These are phyloP conservation scores for Lactarius pseudohatsudake DNA, from an alignment of 768 basidiomycete genomes.

Conservation along the genomic window DNA sequence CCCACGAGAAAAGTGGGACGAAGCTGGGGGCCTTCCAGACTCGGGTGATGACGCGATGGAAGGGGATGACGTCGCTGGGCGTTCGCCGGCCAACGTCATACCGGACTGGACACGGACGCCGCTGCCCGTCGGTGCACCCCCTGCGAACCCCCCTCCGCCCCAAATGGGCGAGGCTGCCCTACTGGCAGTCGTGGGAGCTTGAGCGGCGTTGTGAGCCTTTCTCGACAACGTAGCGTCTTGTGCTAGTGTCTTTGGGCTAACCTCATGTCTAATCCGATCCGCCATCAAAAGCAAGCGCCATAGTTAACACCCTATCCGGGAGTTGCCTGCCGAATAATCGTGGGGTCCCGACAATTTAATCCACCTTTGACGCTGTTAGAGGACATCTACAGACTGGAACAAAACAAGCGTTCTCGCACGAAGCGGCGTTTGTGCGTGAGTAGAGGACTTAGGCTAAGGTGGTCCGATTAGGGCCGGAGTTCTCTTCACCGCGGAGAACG, in stretches of 20 bases:
- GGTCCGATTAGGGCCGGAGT: conserved; percentile 8
- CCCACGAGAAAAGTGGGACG: conserved; percentile 83
- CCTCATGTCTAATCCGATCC: conserved; percentile 3
- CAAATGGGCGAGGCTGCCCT: conserved; percentile 29
- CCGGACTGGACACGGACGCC: conserved; percentile 82
- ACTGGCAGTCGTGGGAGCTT: conserved; percentile 40
- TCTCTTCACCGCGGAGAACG: conserved; percentile 10
- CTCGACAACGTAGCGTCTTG: neutral
- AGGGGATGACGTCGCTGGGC: conserved; percentile 32
- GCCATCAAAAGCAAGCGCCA: conserved; percentile 6
- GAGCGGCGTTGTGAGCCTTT: conserved; percentile 18
- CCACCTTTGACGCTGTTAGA: neutral
- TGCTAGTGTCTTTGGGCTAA: conserved; percentile 2
- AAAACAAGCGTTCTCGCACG: conserved; percentile 13
- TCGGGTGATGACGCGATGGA: conserved; percentile 38
- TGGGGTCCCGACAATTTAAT: neutral
- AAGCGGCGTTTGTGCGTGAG: conserved; percentile 13
- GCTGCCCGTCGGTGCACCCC: conserved; percentile 62
- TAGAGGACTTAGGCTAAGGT: conserved; percentile 8
- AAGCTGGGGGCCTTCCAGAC: conserved; percentile 47
- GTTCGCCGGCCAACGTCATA: conserved; percentile 43
- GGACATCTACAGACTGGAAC: neutral
- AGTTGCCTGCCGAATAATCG: conserved; percentile 3
- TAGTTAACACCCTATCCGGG: neutral
- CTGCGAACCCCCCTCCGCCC: conserved; percentile 39